phyloP scores from a whole-genome alignment of 2,329 filamentous ascomycete genomes.

The Clonostachys sp. region DNA sequence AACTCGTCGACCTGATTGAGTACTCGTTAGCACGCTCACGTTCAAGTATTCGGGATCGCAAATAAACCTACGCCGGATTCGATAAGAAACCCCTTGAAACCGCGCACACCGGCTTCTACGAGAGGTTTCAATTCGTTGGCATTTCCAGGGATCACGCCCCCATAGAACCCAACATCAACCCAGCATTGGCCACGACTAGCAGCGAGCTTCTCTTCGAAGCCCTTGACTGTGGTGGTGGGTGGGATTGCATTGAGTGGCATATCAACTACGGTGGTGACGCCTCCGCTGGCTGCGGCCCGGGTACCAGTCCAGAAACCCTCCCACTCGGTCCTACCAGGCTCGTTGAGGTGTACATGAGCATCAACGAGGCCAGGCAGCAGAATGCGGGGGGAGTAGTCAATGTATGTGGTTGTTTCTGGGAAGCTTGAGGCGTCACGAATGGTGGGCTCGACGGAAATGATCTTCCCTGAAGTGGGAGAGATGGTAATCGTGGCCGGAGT shows the following conservation, averaged over 20 bases:
- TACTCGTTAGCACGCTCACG: conserved; percentile 6
- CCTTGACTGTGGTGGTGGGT: conserved; percentile 83
- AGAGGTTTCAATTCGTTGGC: conserved; percentile 72
- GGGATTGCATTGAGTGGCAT: conserved; percentile 98
- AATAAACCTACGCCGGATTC: conserved; percentile 78
- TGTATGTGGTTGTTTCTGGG: conserved; percentile 66
- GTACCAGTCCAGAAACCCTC: conserved; percentile 97
- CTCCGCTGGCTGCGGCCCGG: conserved; percentile 86
- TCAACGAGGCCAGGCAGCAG: conserved; percentile 90
- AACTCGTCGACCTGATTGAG: conserved; percentile 79
- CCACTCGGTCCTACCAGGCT: conserved; percentile 96
- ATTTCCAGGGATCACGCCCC: conserved; percentile 90
- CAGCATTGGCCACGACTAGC: conserved; percentile 87
- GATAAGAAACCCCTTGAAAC: conserved; percentile 97
- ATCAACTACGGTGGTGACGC: conserved; percentile 93
- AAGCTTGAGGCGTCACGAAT: conserved; percentile 75
- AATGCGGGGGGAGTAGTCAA: conserved; percentile 79
- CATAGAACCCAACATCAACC: conserved; percentile 99
- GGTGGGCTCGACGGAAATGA: conserved; percentile 67
- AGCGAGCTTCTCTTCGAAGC: conserved; percentile 77
- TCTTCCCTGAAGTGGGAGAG: conserved; percentile 77
- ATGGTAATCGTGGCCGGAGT: conserved; percentile 81
- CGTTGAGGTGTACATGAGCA: conserved; percentile 95
- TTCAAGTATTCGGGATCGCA: background rate
- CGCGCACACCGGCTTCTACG: conserved; percentile 80